Evolutionary conservation across 2,329 filamentous ascomycete species (phyloP).

Genomic region (Aspergillus versicolor): DNA sequence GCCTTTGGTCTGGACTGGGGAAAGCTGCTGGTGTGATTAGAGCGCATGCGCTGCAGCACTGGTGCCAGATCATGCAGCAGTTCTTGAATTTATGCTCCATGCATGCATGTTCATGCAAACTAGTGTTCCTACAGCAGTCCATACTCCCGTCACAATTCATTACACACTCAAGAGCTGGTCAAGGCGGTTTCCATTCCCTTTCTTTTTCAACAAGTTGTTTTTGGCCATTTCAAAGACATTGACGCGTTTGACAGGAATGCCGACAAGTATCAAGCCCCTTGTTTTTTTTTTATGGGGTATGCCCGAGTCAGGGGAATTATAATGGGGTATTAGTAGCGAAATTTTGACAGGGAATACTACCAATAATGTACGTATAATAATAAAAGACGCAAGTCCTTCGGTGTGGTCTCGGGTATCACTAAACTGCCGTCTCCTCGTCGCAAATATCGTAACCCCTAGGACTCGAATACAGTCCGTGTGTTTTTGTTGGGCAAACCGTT

Average conservation of each 20-base stretch:
- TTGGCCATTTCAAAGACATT: background rate
- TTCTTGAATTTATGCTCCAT: slow-evolving; percentile 2
- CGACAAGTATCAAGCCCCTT: background rate
- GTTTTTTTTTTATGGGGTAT: background rate
- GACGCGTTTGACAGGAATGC: background rate
- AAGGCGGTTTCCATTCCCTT: background rate
- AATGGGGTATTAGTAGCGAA: background rate
- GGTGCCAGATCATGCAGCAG: slow-evolving; percentile 9
- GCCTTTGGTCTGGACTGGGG: background rate
- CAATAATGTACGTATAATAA: background rate
- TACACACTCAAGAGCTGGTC: background rate
- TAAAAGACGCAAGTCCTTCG: background rate
- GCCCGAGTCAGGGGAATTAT: background rate
- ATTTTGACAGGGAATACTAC: background rate
- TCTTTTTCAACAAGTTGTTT: background rate
- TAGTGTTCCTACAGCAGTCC: slow-evolving; percentile 7
- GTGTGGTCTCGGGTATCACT: background rate
- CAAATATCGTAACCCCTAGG: background rate
- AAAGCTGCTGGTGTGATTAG: slow-evolving; percentile 5
- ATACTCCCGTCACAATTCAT: background rate
- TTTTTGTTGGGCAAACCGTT: background rate
- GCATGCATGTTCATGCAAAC: slow-evolving; percentile 9
- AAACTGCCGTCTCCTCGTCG: background rate
- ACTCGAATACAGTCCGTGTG: background rate
- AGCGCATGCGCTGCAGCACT: slow-evolving; percentile 5